Evolutionary conservation across 441 rosid genomes (phyloP).

Genomic region (Raphanus hybrid): DNA sequence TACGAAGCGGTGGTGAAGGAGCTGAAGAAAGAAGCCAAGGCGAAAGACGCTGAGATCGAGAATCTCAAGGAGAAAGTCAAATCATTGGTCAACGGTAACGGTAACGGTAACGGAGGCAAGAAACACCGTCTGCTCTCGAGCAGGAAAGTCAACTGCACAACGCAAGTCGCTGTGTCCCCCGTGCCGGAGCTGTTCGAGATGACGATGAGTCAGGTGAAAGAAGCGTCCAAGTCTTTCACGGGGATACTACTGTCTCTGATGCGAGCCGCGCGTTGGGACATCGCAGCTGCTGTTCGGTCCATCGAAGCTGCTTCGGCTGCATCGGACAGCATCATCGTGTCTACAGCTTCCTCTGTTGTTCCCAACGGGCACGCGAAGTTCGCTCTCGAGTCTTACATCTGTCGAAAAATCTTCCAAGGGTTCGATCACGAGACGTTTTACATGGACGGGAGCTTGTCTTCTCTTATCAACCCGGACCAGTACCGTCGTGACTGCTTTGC

Average conservation of each 20-base stretch:
- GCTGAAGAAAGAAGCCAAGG: conserved; percentile 78
- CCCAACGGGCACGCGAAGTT: conserved; percentile 81
- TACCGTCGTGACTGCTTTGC: conserved; percentile 87
- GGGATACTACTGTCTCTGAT: conserved; percentile 73
- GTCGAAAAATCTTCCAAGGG: conserved; percentile 78
- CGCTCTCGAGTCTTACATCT: conserved; percentile 81
- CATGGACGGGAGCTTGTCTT: conserved; percentile 94
- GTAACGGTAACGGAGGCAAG: conserved; percentile 45
- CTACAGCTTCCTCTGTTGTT: conserved; percentile 34
- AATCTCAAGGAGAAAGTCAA: conserved; percentile 80
- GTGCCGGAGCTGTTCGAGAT: conserved; percentile 83
- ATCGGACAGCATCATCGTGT: conserved; percentile 32
- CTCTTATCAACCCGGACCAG: conserved; percentile 83
- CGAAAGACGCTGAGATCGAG: conserved; percentile 70
- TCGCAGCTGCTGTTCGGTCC: conserved; percentile 87
- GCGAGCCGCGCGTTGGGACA: conserved; percentile 96
- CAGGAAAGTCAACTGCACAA: conserved; percentile 73
- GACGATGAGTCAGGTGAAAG: conserved; percentile 74
- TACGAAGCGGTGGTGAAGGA: conserved; percentile 93
- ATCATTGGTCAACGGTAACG: conserved; percentile 21
- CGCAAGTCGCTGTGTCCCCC: conserved; percentile 62
- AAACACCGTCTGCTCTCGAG: conserved; percentile 67
- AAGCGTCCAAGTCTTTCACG: conserved; percentile 81
- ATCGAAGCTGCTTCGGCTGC: conserved; percentile 78
- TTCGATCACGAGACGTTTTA: conserved; percentile 96